Evolutionary conservation across 768 basidiomycete genomes (phyloP).

Genomic region (Ramaria sp.): DNA sequence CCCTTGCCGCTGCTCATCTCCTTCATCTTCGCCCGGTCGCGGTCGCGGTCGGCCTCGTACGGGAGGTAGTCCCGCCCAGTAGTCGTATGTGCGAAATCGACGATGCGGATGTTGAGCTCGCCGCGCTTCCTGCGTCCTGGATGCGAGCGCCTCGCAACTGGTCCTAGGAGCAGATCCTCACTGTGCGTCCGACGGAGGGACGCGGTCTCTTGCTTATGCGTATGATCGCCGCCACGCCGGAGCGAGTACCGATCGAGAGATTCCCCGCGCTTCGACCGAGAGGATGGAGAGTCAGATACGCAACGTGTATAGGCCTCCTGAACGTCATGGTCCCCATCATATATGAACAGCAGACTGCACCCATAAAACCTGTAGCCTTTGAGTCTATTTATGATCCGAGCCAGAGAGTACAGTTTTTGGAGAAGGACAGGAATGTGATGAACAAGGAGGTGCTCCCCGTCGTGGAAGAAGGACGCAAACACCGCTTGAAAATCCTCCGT

Average conservation of each 20-base stretch:
- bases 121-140: slow-evolving; percentile 68
- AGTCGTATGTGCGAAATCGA: slow-evolving; percentile 98
- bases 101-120: slow-evolving; percentile 90
- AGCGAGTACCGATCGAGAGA: slow-evolving; percentile 48
- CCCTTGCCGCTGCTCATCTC: slow-evolving; percentile 46
- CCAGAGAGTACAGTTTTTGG: slow-evolving; percentile 88
- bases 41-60: slow-evolving; percentile 30
- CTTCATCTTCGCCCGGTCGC: slow-evolving; percentile 23
- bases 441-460: slow-evolving; percentile 73
- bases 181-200: slow-evolving; percentile 64
- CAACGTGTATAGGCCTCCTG: slow-evolving; percentile 65
- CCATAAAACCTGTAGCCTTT: slow-evolving; percentile 99
- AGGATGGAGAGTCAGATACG: slow-evolving; percentile 52
- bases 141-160: slow-evolving; percentile 46
- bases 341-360: slow-evolving; percentile 91
- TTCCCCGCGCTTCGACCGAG: slow-evolving; percentile 63
- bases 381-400: slow-evolving; percentile 77
- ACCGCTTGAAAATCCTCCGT: slow-evolving; percentile 77
- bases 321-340: slow-evolving; percentile 86
- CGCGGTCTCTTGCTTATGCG: slow-evolving; percentile 23
- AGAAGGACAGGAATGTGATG: slow-evolving; percentile 90
- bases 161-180: slow-evolving; percentile 65
- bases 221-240: slow-evolving; percentile 5
- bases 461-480: slow-evolving; percentile 71
- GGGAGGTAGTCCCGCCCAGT: slow-evolving; percentile 87